Percentiles rank a stretch among this genome's conserved stretches.
Evolutionary conservation across 75 land plant genomes (phyloP).

Genomic region (Larix kaempferi): DNA sequence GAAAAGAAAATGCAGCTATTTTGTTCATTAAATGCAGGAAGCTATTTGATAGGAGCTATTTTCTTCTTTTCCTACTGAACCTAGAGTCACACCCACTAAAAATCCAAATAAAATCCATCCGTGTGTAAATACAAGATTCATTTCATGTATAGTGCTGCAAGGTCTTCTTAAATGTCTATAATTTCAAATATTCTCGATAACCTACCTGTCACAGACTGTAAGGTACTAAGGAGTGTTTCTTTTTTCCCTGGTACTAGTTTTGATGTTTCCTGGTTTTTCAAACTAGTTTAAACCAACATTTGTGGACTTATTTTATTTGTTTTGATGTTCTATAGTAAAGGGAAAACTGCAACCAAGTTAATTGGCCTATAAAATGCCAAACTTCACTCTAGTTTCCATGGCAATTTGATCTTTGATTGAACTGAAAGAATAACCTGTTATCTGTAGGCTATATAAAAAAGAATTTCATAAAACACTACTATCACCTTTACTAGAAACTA

Average conservation of each 20-base stretch:
- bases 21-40: too few relatives aligned
- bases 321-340: background rate
- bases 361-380: background rate
- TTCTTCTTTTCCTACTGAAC: too few relatives aligned
- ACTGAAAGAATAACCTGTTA: background rate
- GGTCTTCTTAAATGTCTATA: background rate
- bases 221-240: background rate
- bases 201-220: background rate
- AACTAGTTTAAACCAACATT: too few relatives aligned
- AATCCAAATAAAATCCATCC: too few relatives aligned
- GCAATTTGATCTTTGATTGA: background rate
- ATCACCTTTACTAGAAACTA: background rate
- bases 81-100: too few relatives aligned
- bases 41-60: too few relatives aligned
- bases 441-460: background rate
- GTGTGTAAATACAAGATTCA: background rate
- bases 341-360: background rate
- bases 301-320: background rate
- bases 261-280: too few relatives aligned
- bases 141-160: background rate
- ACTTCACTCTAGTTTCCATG: background rate
- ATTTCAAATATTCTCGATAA: background rate
- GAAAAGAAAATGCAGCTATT: too few relatives aligned
- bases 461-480: background rate
- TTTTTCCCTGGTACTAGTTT: background rate